Evolutionary conservation across 2,329 filamentous ascomycete species (phyloP).

Genomic region (Spiromastix sp.): DNA sequence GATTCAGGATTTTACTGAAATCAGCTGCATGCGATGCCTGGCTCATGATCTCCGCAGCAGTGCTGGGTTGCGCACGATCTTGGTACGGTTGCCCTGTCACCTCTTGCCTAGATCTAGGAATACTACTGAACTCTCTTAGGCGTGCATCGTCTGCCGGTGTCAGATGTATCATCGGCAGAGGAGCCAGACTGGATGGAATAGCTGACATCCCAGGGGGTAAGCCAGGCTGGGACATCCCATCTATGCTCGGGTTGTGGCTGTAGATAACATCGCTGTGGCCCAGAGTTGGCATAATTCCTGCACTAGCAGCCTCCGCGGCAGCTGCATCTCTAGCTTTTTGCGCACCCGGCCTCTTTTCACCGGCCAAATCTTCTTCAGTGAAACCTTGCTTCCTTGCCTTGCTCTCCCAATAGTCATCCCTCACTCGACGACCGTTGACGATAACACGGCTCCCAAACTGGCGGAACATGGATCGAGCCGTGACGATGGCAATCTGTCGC

Average conservation of each 20-base stretch:
- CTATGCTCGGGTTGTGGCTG: conserved; percentile 58
- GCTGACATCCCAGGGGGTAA: conserved; percentile 65
- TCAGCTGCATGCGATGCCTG: conserved; percentile 85
- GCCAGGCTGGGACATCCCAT: conserved; percentile 57
- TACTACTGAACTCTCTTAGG: conserved; percentile 69
- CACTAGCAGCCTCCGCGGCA: conserved; percentile 52
- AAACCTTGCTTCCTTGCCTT: conserved; percentile 97
- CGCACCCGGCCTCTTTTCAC: conserved; percentile 89
- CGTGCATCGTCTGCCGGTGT: conserved; percentile 67
- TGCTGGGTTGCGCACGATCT: conserved; percentile 69
- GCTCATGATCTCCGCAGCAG: conserved; percentile 67
- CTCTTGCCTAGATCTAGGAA: conserved; percentile 80
- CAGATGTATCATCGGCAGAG: conserved; percentile 76
- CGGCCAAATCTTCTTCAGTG: conserved; percentile 89
- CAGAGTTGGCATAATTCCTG: conserved; percentile 48
- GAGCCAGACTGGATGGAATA: conserved; percentile 53
- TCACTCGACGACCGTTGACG: conserved; percentile 75
- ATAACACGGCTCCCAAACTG: conserved; percentile 96
- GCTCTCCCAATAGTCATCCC: conserved; percentile 97
- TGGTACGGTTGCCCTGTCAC: conserved; percentile 79
- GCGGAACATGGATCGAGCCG: conserved; percentile 94
- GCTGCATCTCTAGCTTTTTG: conserved; percentile 78
- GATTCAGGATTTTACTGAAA: conserved; percentile 74
- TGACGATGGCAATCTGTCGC: conserved; percentile 97
- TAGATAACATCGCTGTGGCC: conserved; percentile 83